Evolutionary conservation across 495 filamentous ascomycete species (phyloP), one percentile per base, ranked within the genome.

Genomic region (Neurospora sp.): DNA sequence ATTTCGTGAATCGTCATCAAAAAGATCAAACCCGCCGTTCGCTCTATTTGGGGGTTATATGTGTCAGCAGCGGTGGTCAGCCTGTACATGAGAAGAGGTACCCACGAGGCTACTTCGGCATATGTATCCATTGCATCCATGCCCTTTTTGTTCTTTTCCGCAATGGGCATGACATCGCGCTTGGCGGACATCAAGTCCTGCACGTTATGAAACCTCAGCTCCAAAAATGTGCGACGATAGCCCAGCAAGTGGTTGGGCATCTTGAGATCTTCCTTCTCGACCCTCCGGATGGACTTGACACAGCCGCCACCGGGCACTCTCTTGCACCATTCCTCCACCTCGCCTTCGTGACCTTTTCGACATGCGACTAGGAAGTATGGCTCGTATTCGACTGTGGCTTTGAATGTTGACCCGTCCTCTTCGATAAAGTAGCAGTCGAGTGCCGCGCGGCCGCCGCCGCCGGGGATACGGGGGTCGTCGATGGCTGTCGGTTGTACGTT

Each of bases 391-490:
- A 98, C 84, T 23, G 95, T 98, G 48, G 96, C 94, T 82, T 98
- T 98, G 87, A 98, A 99, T 35, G 92, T 97, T 31, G 88, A 88
- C 12, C 95, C 94, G 78, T 94, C 92, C 72, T 98, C 93, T 78
- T 96, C 94, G 69, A 99, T 89, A 82, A 99, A 98, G 83, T 97
- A 99, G 82, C 91, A 98, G 82, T 99, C 96, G 71, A 99, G 90
- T 8, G 91, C 96, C 3, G 96, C 93, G 74, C 94, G 88, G 69
- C 95, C 94, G 69, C 81, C 85, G 48, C 95, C 82, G 72, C 92
- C 90, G 12, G 90, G 89, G 6, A 93, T 84, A 73, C 93, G 93
- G 27, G 93, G 86, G 81, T 98, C 95, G 79, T 96, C 92, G 42
- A 98, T 85, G 23, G 88, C 89, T 0, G 96, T 98, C 48, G 93